These are phyloP conservation scores for Kuraishia borneana DNA, from an alignment of 805 yeast genomes.

Conservation along the genomic window DNA sequence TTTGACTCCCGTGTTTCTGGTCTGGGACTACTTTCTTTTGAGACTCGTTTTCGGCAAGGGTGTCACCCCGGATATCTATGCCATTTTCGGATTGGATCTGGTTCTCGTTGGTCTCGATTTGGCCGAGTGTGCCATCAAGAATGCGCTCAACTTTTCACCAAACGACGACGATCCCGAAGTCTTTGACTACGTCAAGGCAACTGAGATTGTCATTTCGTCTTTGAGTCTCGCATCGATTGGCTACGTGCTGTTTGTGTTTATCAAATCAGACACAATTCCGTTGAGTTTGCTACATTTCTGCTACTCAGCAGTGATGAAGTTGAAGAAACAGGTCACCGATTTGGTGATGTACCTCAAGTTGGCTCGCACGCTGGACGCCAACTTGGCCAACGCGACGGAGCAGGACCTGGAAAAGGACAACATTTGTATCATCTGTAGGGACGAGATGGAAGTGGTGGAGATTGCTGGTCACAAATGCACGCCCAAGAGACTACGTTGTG, in stretches of 20 bases:
- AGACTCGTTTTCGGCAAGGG: slow-evolving; percentile 44
- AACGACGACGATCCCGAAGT: slow-evolving; percentile 40
- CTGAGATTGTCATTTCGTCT: slow-evolving; percentile 41
- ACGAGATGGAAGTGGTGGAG: slow-evolving; percentile 48
- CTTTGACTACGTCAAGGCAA: slow-evolving; percentile 45
- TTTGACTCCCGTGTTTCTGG: slow-evolving; percentile 31
- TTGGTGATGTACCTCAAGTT: slow-evolving; percentile 29
- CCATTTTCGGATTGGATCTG: slow-evolving; percentile 69
- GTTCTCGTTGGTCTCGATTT: slow-evolving; percentile 50
- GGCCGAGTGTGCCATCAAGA: slow-evolving; percentile 32
- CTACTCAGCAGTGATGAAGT: slow-evolving; percentile 14
- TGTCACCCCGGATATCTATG: slow-evolving; percentile 43
- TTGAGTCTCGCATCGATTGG: slow-evolving; percentile 33
- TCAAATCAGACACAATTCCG: slow-evolving; percentile 22
- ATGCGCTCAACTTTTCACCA: slow-evolving; percentile 39
- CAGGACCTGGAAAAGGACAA: slow-evolving; percentile 53
- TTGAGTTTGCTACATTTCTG: slow-evolving; percentile 18
- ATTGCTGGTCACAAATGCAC: slow-evolving; percentile 16
- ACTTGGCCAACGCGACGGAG: slow-evolving; percentile 49
- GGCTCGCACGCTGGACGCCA: slow-evolving; percentile 51
- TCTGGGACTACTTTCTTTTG: slow-evolving; percentile 41
- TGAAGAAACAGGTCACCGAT: slow-evolving; percentile 22
- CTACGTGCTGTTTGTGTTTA: slow-evolving; percentile 33
- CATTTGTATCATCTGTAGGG: slow-evolving; percentile 84
- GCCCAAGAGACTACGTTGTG: slow-evolving; percentile 76